Evolutionary conservation across 176 grass and related monocot species (phyloP).

Genomic region (Panicum miliaceum): DNA sequence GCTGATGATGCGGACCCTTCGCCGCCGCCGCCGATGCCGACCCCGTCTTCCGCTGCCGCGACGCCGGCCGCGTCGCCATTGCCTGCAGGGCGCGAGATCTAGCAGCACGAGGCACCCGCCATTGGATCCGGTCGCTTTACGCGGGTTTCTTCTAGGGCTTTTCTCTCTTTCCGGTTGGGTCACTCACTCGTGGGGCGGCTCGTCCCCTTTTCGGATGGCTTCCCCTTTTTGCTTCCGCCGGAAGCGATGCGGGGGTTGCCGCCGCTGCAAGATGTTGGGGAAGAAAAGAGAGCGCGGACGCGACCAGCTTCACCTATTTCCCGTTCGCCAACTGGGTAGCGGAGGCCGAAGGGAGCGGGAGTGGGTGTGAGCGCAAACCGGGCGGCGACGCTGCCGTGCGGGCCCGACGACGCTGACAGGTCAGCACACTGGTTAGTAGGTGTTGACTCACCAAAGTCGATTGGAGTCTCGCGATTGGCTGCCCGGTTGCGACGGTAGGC

Average conservation of each 20-base stretch:
- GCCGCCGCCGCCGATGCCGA: conserved; percentile 26
- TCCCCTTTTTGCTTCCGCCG: conserved; percentile 76
- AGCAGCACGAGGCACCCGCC: conserved; percentile 30
- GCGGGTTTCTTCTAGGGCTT: conserved; percentile 64
- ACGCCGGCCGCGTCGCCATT: conserved; percentile 55
- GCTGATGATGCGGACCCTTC: conserved; percentile 32
- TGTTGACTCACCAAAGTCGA: conserved; percentile 22
- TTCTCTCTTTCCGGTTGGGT: conserved; percentile 45
- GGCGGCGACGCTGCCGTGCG: not conserved
- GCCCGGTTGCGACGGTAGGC: not conserved
- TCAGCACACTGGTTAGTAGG: conserved; percentile 21
- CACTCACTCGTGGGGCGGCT: conserved; percentile 35
- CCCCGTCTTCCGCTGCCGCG: conserved; percentile 58
- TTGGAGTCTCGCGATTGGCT: conserved; percentile 18
- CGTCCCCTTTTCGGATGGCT: conserved; percentile 38
- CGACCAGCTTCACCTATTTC: conserved; percentile 1
- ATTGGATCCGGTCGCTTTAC: conserved; percentile 55
- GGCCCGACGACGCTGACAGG: not conserved
- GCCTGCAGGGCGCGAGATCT: conserved; percentile 49
- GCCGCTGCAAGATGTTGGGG: conserved; percentile 43
- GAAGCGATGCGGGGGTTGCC: conserved; percentile 60
- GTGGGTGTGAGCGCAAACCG: not conserved
- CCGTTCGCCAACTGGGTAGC: conserved; percentile 21
- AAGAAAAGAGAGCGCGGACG: conserved; percentile 44
- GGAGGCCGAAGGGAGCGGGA: conserved; percentile 18